Conservation (phyloP, 1,139 yeast species). For the Pneumocystis murina region DNA sequence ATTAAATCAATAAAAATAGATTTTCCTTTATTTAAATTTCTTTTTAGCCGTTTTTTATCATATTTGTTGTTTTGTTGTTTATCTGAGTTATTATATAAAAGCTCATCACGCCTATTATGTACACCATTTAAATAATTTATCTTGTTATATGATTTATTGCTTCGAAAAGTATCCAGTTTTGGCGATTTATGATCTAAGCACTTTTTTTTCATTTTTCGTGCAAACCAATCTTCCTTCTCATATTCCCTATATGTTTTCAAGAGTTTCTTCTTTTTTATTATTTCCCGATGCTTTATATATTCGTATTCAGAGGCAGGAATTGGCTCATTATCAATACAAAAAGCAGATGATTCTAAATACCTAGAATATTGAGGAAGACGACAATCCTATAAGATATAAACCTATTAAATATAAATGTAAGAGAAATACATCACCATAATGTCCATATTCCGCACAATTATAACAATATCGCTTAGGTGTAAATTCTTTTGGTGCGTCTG, state of each 20-base stretch:
- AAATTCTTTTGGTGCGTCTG: slow-evolving; percentile 4
- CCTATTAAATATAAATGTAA: not conserved
- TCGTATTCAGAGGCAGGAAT: not conserved
- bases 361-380: slow-evolving; percentile 6
- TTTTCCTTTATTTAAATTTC: not conserved
- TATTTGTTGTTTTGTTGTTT: not conserved
- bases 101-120: not conserved
- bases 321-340: slow-evolving; percentile 10
- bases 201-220: slow-evolving; percentile 2
- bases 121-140: not conserved
- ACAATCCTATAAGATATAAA: slow-evolving; percentile 2
- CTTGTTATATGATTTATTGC: not conserved
- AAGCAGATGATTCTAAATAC: slow-evolving; percentile 10
- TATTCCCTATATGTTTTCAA: not conserved
- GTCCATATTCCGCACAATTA: slow-evolving; percentile 10
- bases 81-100: not conserved
- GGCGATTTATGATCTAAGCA: not conserved
- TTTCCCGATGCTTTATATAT: not conserved
- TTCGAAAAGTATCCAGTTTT: not conserved
- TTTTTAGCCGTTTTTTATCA: not conserved
- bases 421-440: slow-evolving; percentile 8
- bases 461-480: slow-evolving; percentile 7
- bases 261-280: not conserved
- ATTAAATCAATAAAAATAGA: not conserved
- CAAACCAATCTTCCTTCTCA: slow-evolving; percentile 8